Base-by-base conservation (phyloP, 192 early-diverging fungal species). In the Coemansia sp. region DNA sequence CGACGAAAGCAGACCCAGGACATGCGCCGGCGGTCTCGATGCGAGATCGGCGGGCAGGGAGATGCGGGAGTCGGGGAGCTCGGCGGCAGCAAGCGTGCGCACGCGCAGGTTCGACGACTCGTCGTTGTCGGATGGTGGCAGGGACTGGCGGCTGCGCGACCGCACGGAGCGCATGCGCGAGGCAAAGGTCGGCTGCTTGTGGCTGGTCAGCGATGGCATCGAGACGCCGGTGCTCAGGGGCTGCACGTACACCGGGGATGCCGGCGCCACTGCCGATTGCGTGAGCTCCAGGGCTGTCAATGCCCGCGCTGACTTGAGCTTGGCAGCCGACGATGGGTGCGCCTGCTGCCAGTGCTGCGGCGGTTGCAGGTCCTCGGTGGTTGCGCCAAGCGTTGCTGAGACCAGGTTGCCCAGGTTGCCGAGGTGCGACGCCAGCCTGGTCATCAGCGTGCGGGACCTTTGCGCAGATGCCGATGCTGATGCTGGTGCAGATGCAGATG, bases 21-120 rank as follows among this genome's bases (percentile, higher is more conserved):
- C 65, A 2, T 71, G 55, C 7, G 20, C 47, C 0, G 65, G 45
- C 45, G 75, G 23, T 1, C 30, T 18, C 1, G 22, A 10, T 0
- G 69, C 18, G 0, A 81, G 65, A 24, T 66, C 68, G 24, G 20
- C 30, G 4, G 72, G 72, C 25, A 81, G 54, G n/a, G 54, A 4
- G 19, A 80, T 70, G 32, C 75, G 66, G 1, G 36, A 32, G 45
- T 64, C 45, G 2, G 58, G 6, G 14, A 65, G 42, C 6, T 69
- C 76, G 3, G 58, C 8, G 0, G 57, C 63, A 7, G 60, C 58
- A 1, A 78, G 60, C n/a, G 20, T 24, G 45, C 75, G 75, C 13
- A 67, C 19, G 1, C n/a, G 13, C 13, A 57, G 29, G 14, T 20
- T 57, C 11, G 27, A 22, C 20, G 29, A 42, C 29, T 24, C 46